Evolutionary conservation across 441 rosid genomes (phyloP), one percentile per base, ranked within the genome.

Genomic region (Hura crepitans): DNA sequence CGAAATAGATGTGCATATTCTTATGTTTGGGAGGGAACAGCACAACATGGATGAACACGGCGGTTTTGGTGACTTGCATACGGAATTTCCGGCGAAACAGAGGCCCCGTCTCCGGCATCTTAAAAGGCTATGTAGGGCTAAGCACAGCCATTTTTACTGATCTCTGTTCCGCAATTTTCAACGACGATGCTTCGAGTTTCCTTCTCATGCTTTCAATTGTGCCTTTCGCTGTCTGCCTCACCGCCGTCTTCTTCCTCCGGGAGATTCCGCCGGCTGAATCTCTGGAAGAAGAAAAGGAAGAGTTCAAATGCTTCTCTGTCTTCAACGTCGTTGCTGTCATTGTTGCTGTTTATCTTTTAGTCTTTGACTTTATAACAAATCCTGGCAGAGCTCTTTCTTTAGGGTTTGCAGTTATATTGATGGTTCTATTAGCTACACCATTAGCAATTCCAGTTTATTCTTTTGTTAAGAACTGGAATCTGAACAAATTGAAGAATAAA

Each of bases 1-100:
- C 17, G 13, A 37, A 73, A 42, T 81, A 91, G 91, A 85, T 89
- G 93, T 89, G 93, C 54, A 57, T 91, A 15, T 86, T 85, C 59
- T 76, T 91, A 23, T 86, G 92, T 75, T 27, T 89, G 85, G 97
- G 94, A 69, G 95, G 95, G 15, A 90, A 91, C 80, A 91, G 91
- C 79, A 85, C 90, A n/a, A 89, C 95, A 27, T 89, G 97, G 97
- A 89, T 91, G 92, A 91, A 89, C 85, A 91, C 92, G 22, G 92
- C 92, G 27, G 83, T 89, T 63, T 78, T 91, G 3, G 93, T 89
- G 23, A 87, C 92, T 2, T 87, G 92, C 77, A 84, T 88, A 63
- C 80, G 97, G 5, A 90, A 85, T 75, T 90, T 90, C 78, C 84
- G 85, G 12, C 63, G 78, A 15, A 87, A 83, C 72, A 85, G 95